Evolutionary conservation across 805 yeast species (phyloP).

Genomic region (Kazachstania bromeliacearum): DNA sequence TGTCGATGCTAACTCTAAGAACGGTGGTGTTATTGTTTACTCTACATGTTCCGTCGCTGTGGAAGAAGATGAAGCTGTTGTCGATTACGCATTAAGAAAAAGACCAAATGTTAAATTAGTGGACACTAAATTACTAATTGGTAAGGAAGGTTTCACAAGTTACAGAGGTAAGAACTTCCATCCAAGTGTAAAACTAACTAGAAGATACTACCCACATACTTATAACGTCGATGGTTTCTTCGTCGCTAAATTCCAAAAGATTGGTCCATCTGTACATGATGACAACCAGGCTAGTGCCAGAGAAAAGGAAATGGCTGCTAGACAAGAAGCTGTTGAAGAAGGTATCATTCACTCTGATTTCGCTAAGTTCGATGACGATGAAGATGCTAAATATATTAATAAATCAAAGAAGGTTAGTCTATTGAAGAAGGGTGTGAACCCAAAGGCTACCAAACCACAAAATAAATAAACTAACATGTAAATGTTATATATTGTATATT

Average conservation of each 20-base stretch:
- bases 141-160: slow-evolving; percentile 90
- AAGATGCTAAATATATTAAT: slow-evolving; percentile 63
- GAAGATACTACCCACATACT: slow-evolving; percentile 97
- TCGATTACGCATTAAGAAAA: slow-evolving; percentile 92
- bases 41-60: slow-evolving; percentile 98
- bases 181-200: slow-evolving; percentile 64
- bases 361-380: slow-evolving; percentile 68
- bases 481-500: slow-evolving; percentile 2
- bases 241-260: slow-evolving; percentile 93
- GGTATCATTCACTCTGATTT: slow-evolving; percentile 80
- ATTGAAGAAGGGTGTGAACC: slow-evolving; percentile 66
- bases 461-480: slow-evolving; percentile 2
- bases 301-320: slow-evolving; percentile 75
- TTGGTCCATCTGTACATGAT: slow-evolving; percentile 77
- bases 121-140: slow-evolving; percentile 84
- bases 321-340: slow-evolving; percentile 73
- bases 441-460: slow-evolving; percentile 33
- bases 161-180: slow-evolving; percentile 89
- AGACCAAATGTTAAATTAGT: slow-evolving; percentile 94
- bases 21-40: slow-evolving; percentile 91
- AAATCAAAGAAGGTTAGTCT: slow-evolving; percentile 55
- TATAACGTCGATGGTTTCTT: slow-evolving; percentile 97
- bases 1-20: slow-evolving; percentile 83
- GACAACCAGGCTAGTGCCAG: slow-evolving; percentile 78
- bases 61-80: slow-evolving; percentile 97